Base-by-base conservation (phyloP, 495 filamentous ascomycete genomes). In the Chaetomidium leptoderma region DNA sequence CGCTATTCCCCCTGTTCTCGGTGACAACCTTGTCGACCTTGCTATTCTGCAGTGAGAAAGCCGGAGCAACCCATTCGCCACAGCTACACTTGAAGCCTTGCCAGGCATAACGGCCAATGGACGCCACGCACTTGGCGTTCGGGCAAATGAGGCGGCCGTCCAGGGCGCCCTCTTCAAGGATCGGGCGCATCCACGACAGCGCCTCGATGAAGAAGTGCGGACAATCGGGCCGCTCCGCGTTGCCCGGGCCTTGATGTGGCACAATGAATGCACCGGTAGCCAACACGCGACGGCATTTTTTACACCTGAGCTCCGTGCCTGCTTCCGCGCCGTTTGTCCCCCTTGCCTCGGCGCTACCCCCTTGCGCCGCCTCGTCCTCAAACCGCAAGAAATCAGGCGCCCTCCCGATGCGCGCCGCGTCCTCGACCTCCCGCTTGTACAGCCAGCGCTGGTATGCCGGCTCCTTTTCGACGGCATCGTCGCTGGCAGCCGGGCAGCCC, bases 31-130 rank as follows among this genome's bases (percentile, higher is more conserved):
- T 86, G 72, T 97, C 95, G 16, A 96, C 83, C 60, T 86, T 83
- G 49, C 87, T 85, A 70, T 84, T 87, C 35, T 89, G 85, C 55
- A 97, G 74, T 57, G 85, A 90, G 64, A 97, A 91, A 9, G 87
- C 91, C n/a, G 95, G 95, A 19, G 90, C 84, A 10, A 96, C 78
- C 91, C 95, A 96, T 32, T 87, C 81, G 36, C 86, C 84, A 71
- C 93, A 97, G 61, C 86, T 95, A 74, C 93, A 98, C 71, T 83
- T 86, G 76, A 97, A 83, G 53, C 95, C 93, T 66, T 95, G 88
- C 92, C 95, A 98, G 29, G 91, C 88, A 64, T 96, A 97, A 60
- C 92, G 86, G 40, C 95, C 93, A 23, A 97, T 83, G 46, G 91
- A 89, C 19, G 86, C 82, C 42, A 75, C 73, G 66, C 93, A 97